Evolutionary conservation across 306 rosid genomes (phyloP), one percentile per base, ranked within the genome.

Genomic region (Prunus kanzakura): DNA sequence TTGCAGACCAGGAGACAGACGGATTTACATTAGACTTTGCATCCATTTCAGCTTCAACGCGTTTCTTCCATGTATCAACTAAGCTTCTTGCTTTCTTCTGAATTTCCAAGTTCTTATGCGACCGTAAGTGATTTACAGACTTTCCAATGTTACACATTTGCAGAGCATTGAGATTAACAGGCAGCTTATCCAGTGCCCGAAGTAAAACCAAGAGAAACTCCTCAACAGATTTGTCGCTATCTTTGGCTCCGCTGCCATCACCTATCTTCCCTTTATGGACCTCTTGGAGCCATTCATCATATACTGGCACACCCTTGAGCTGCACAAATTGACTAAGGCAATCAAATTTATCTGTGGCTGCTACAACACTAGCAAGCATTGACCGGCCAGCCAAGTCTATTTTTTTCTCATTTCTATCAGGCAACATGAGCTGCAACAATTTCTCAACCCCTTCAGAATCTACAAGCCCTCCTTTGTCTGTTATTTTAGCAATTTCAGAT

Each of bases 241-340:
- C 96, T 78, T 86, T 90, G 58, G 84, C 58, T 49, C 68, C 56
- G 79, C 78, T 81, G 64, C 82, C 86, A 82, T 89, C 91, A 43
- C 97, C 93, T 71, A 82, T 55, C 80, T 91, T 93, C 15, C 97
- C 96, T 76, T 88, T 91, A 67, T 89, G 98, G 61, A 83, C 91
- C 87, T 93, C 98, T 65, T 91, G 98, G 71, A 93, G 93, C 98
- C 98, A 93, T 75, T 89, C 97, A 63, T 93, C 93, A 20, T 91
- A 83, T 70, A 93, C 92, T 65, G 89, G 90, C 78, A 93, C 82
- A 66, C 98, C 98, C 76, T 75, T 79, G 10, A 83, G 88, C 69
- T 88, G 93, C 64, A 93, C 97, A 84, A 93, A 91, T 87, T 76
- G 82, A 64, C 70, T 38, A 74, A 93, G 97, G 81, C 91, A 93